Conservation (phyloP, 2,329 filamentous ascomycete genomes). For the Colletotrichum sp. region DNA sequence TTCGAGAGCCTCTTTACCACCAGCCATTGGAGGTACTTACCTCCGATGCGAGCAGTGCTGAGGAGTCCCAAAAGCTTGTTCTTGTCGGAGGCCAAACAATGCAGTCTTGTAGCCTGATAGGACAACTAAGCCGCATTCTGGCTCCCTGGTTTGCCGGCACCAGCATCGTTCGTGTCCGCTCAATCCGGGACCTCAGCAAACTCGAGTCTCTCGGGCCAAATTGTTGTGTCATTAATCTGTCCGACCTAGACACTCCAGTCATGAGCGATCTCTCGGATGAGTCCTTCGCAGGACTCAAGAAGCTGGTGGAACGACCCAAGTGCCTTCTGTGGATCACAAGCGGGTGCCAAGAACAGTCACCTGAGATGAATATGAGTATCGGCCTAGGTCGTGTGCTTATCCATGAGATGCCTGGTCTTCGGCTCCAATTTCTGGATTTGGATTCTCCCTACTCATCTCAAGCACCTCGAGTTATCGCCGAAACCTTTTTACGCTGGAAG, state of each 20-base stretch:
- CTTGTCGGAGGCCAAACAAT: not conserved
- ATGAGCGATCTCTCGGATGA: constrained; percentile 36
- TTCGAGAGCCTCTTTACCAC: not conserved
- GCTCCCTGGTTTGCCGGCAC: not conserved
- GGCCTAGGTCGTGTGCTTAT: constrained; percentile 7
- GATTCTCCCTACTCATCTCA: not conserved
- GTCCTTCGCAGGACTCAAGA: constrained; percentile 21
- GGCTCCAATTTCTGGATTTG: constrained; percentile 7
- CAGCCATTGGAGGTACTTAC: not conserved
- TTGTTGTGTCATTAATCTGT: not conserved
- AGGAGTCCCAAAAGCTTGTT: not conserved
- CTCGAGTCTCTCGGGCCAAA: not conserved
- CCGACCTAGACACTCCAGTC: constrained; percentile 22
- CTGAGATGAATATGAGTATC: constrained; percentile 20
- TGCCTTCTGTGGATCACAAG: constrained; percentile 25
- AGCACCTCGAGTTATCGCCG: not conserved
- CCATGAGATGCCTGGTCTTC: not conserved
- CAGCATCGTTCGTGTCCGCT: not conserved
- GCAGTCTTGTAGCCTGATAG: not conserved
- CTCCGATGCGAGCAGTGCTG: not conserved
- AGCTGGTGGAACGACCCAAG: constrained; percentile 7
- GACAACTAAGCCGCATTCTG: not conserved
- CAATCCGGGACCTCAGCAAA: not conserved
- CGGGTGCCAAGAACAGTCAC: constrained; percentile 14
- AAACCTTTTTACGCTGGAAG: not conserved